Evolutionary conservation across 129 eudicot genomes (phyloP).

Genomic region (Rutidosis leptorrhynchoides): DNA sequence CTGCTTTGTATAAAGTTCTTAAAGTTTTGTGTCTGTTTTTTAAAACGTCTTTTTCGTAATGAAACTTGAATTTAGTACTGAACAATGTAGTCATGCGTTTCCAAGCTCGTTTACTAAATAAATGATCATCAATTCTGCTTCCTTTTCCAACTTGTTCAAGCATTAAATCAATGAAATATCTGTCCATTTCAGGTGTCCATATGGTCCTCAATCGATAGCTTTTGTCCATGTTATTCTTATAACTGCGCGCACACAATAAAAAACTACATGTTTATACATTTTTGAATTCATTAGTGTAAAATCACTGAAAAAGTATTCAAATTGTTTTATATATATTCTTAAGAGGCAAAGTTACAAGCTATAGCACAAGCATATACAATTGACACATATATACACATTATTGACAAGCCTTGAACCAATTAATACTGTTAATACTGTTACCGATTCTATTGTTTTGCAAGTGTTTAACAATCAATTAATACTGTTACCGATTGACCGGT

Average conservation of each 20-base stretch:
- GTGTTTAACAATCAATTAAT: no score
- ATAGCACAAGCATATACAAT: no score
- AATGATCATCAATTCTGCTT: constrained; percentile 40
- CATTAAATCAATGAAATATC: constrained; percentile 54
- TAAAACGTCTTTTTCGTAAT: constrained; percentile 39
- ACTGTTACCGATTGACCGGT: background rate
- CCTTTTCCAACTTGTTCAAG: constrained; percentile 46
- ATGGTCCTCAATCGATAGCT: constrained; percentile 41
- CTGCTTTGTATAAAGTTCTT: constrained; percentile 42
- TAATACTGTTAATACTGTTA: no score
- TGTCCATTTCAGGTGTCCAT: constrained; percentile 56
- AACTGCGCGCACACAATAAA: constrained; percentile 11
- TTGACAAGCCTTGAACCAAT: no score
- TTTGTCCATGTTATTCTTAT: constrained; percentile 30
- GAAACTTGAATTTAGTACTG: constrained; percentile 42
- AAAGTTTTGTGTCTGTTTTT: constrained; percentile 57
- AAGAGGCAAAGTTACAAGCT: background rate
- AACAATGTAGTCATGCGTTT: constrained; percentile 43
- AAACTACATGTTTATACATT: background rate
- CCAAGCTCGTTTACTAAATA: constrained; percentile 55
- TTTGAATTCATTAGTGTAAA: background rate
- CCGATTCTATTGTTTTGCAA: background rate
- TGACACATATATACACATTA: no score
- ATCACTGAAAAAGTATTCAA: background rate
- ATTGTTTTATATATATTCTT: background rate